phyloP scores from a whole-genome alignment of 352 stramenopile genomes.

The Pythium folliculosum region DNA sequence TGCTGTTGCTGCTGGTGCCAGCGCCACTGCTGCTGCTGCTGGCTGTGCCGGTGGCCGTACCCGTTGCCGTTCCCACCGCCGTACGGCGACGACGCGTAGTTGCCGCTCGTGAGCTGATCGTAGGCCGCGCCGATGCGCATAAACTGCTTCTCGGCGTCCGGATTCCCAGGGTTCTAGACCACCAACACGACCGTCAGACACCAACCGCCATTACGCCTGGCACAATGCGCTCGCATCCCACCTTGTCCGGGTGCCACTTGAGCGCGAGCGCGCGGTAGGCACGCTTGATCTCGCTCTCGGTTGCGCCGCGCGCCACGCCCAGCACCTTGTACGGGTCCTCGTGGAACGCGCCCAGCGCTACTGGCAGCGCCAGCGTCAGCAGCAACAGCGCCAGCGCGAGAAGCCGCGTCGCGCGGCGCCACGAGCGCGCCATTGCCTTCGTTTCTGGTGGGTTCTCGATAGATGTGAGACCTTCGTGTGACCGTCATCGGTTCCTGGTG shows the following conservation, averaged over 20 bases:
- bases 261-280: conserved; percentile 85
- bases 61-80: conserved; percentile 33
- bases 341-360: conserved; percentile 21
- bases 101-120: conserved; percentile 52
- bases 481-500: neutral
- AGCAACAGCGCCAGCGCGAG: neutral
- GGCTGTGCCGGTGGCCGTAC: conserved; percentile 33
- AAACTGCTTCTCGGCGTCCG: conserved; percentile 70
- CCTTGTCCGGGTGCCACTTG: conserved; percentile 92
- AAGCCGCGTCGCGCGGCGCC: neutral
- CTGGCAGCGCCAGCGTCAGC: conserved; percentile 2
- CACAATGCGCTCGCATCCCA: conserved; percentile 12
- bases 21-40: conserved; percentile 51
- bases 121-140: conserved; percentile 77
- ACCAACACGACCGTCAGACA: no score
- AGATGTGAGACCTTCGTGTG: neutral
- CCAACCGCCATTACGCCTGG: no score
- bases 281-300: conserved; percentile 79
- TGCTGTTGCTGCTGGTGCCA: conserved; percentile 44
- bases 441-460: neutral
- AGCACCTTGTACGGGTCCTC: conserved; percentile 82
- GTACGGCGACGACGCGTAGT: conserved; percentile 8
- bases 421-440: neutral
- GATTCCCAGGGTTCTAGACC: conserved; percentile 57
- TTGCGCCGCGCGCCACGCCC: conserved; percentile 56